A percentile compares a stretch with the other conserved stretches of the same genome.
Evolutionary conservation across 2,329 filamentous ascomycete genomes (phyloP).

Genomic region (Aspergillus felis): DNA sequence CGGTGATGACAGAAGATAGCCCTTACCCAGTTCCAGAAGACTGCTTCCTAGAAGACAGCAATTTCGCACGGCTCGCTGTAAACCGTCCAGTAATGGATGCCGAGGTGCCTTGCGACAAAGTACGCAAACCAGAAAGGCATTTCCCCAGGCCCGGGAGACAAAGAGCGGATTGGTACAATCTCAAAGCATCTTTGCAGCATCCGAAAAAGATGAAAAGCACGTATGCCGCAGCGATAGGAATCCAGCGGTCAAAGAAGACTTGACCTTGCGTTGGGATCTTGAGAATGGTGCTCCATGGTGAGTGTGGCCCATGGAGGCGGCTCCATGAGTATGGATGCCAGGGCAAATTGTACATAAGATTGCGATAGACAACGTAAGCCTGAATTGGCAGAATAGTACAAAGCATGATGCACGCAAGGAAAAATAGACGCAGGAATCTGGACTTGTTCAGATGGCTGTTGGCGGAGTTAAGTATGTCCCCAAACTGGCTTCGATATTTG

Average conservation of each 20-base stretch:
- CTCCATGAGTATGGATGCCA: constrained; percentile 52
- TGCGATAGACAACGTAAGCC: constrained; percentile 47
- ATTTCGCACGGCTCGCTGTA: constrained; percentile 24
- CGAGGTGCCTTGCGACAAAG: constrained; percentile 11
- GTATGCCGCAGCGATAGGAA: constrained; percentile 51
- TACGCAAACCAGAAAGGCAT: constrained; percentile 24
- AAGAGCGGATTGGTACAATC: constrained; percentile 50
- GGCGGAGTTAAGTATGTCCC: constrained; percentile 50
- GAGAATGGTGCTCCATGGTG: constrained; percentile 48
- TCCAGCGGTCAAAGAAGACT: constrained; percentile 55
- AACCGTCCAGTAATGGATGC: constrained; percentile 17
- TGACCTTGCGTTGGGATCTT: constrained; percentile 44
- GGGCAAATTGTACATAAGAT: constrained; percentile 33
- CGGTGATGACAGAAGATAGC: not conserved
- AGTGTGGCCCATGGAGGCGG: constrained; percentile 48
- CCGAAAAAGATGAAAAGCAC: constrained; percentile 63
- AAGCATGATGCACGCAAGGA: constrained; percentile 52
- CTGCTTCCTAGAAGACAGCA: constrained; percentile 21
- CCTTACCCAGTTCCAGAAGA: constrained; percentile 15
- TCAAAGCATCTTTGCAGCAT: constrained; percentile 57
- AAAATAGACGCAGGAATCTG: constrained; percentile 55
- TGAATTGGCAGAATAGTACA: constrained; percentile 52
- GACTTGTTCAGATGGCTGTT: constrained; percentile 53
- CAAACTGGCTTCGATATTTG: constrained; percentile 57
- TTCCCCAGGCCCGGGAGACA: constrained; percentile 39